Conservation (phyloP, 2,329 filamentous ascomycete species). For the Blastomyces silverae region DNA sequence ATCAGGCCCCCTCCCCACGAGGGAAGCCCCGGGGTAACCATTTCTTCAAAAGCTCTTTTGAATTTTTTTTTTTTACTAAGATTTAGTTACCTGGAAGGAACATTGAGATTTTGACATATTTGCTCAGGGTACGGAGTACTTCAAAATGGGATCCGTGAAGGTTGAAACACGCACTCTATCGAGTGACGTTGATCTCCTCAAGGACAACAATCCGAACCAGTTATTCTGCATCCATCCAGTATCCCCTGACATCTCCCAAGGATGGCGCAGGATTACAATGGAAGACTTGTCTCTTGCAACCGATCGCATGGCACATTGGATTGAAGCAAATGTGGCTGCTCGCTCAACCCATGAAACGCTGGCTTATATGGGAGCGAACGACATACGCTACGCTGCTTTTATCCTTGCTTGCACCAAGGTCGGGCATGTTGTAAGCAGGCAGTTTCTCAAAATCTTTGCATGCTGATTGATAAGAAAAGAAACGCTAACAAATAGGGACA, state of each 20-base stretch:
- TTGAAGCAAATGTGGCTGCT: slow-evolving; percentile 23
- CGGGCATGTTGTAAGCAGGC: slow-evolving; percentile 18
- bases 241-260: slow-evolving; percentile 13
- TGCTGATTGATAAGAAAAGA: slow-evolving; percentile 2
- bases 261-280: slow-evolving; percentile 17
- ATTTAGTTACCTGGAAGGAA: background rate
- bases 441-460: slow-evolving; percentile 29
- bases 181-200: slow-evolving; percentile 7
- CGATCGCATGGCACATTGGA: slow-evolving; percentile 25
- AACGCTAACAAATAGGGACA: slow-evolving; percentile 17
- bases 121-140: background rate
- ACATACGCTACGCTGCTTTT: slow-evolving; percentile 22
- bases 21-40: background rate
- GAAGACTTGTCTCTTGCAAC: slow-evolving; percentile 24
- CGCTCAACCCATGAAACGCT: slow-evolving; percentile 19
- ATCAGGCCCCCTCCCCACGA: background rate
- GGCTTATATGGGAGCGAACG: slow-evolving; percentile 23
- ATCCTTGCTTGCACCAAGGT: slow-evolving; percentile 22
- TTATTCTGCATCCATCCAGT: slow-evolving; percentile 14
- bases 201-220: slow-evolving; percentile 10
- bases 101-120: background rate
- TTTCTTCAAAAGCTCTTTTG: background rate
- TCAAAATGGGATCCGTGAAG: slow-evolving; percentile 6
- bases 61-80: slow-evolving; percentile 1
- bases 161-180: background rate